Evolutionary conservation across 331 rosid genomes (phyloP).

Genomic region (Spiraea crenata): DNA sequence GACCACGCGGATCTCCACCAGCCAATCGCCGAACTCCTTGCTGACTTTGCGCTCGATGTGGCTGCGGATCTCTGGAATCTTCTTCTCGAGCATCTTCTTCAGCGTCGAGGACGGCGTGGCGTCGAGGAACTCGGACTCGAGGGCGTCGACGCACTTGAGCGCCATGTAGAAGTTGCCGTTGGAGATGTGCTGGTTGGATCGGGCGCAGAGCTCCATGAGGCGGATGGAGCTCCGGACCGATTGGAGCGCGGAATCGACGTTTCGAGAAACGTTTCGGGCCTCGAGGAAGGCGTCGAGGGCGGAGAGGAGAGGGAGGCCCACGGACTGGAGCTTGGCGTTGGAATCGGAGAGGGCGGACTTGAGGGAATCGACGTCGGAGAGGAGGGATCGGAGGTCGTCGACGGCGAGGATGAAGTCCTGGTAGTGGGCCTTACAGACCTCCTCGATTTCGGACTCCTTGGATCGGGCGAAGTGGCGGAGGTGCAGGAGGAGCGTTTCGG

Average conservation of each 20-base stretch:
- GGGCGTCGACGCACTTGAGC: slow-evolving; percentile 68
- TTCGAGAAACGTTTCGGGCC: slow-evolving; percentile 68
- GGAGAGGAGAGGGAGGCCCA: slow-evolving; percentile 75
- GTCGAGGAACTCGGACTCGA: slow-evolving; percentile 64
- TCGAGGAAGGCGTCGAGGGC: slow-evolving; percentile 86
- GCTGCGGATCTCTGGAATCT: slow-evolving; percentile 91
- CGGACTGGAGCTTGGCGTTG: slow-evolving; percentile 82
- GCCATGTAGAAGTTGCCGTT: slow-evolving; percentile 83
- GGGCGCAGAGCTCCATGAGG: slow-evolving; percentile 70
- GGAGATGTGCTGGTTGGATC: slow-evolving; percentile 71
- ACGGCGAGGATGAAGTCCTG: slow-evolving; percentile 98
- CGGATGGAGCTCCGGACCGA: slow-evolving; percentile 53
- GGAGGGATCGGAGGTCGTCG: slow-evolving; percentile 96
- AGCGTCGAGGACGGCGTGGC: slow-evolving; percentile 75
- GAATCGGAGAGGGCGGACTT: slow-evolving; percentile 89
- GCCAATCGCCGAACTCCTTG: slow-evolving; percentile 94
- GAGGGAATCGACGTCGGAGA: slow-evolving; percentile 89
- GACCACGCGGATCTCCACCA: slow-evolving; percentile 93
- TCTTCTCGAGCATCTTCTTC: slow-evolving; percentile 84
- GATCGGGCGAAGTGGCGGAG: slow-evolving; percentile 91
- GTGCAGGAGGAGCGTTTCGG: slow-evolving; percentile 82
- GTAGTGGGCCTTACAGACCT: slow-evolving; percentile 96
- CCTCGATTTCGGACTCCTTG: slow-evolving; percentile 96
- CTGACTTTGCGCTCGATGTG: slow-evolving; percentile 82
- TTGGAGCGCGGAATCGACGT: slow-evolving; percentile 69